Evolutionary conservation across 164 flowering plant genomes (phyloP).

Genomic region (Paratinospora sagittata): DNA sequence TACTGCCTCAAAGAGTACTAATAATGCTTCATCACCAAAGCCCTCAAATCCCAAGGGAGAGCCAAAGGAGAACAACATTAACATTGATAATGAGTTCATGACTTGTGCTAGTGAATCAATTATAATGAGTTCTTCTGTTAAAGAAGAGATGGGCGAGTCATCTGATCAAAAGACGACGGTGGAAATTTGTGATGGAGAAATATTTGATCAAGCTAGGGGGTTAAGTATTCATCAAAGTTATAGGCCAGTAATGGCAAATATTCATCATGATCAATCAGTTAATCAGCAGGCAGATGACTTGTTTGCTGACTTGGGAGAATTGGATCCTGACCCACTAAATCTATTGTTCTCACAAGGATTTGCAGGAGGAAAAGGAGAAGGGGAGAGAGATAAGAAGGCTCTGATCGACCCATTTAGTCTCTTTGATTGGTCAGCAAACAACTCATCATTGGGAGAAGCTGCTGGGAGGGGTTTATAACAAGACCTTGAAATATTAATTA

Average conservation of each 20-base stretch:
- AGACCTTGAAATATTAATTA: constrained; percentile 23
- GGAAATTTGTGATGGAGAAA: constrained; percentile 27
- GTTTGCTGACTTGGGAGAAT: constrained; percentile 62
- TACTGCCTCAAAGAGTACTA: constrained; percentile 25
- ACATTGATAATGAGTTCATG: constrained; percentile 3
- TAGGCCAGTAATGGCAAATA: constrained; percentile 22
- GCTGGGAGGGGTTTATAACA: constrained; percentile 32
- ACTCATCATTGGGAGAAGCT: constrained; percentile 25
- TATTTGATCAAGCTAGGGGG: constrained; percentile 6
- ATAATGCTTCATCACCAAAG: constrained; percentile 12
- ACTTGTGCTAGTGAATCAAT: constrained; percentile 5
- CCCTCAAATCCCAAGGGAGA: constrained; percentile 37
- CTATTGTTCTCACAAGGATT: constrained; percentile 46
- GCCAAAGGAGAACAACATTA: constrained; percentile 23
- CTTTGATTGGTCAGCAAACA: constrained; percentile 56
- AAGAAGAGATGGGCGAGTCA: constrained; percentile 37
- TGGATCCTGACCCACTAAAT: constrained; percentile 54
- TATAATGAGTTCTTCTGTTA: constrained; percentile 18
- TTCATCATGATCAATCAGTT: constrained; percentile 21
- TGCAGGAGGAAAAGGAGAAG: constrained; percentile 21
- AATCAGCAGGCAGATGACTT: constrained; percentile 38
- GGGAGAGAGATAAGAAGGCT: constrained; percentile 24
- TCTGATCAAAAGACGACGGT: neutral
- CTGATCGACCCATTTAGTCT: constrained; percentile 46
- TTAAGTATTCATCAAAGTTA: constrained; percentile 31